A percentile compares a stretch with the other conserved stretches of the same genome.
Evolutionary conservation across 2,329 filamentous ascomycete genomes (phyloP).

Genomic region (Aspergillus quadricinctus): DNA sequence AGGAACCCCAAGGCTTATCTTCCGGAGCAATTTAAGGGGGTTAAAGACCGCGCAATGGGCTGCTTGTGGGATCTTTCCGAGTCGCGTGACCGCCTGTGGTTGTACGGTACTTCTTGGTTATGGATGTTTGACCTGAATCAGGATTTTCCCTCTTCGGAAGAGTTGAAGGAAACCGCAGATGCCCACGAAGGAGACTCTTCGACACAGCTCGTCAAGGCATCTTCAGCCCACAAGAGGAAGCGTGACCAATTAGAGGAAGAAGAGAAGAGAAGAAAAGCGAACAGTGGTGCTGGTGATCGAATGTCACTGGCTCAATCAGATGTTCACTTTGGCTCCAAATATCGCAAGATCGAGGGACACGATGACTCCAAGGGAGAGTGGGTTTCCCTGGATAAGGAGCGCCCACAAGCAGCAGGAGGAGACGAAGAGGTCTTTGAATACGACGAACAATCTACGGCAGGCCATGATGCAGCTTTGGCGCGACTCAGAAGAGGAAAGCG

Average conservation of each 20-base stretch:
- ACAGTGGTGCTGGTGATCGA: conserved; percentile 54
- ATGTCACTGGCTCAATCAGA: conserved; percentile 44
- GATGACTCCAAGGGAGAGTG: conserved; percentile 34
- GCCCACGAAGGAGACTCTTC: conserved; percentile 19
- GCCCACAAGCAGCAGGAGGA: conserved; percentile 20
- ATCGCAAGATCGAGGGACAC: conserved; percentile 44
- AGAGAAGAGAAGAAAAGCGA: conserved; percentile 41
- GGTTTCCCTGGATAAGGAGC: conserved; percentile 31
- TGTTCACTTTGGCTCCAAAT: conserved; percentile 43
- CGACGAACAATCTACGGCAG: conserved; percentile 27
- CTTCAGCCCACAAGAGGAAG: conserved; percentile 39
- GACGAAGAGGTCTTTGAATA: conserved; percentile 32
- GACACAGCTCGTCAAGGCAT: conserved; percentile 19
- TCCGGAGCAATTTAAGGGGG: conserved; percentile 67
- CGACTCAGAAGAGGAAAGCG: conserved; percentile 25
- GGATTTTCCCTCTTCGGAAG: conserved; percentile 54
- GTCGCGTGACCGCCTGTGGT: conserved; percentile 65
- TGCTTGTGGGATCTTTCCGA: conserved; percentile 71
- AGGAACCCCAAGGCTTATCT: conserved; percentile 73
- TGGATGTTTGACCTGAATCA: conserved; percentile 85
- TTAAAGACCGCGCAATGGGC: conserved; percentile 77
- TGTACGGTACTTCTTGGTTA: conserved; percentile 81
- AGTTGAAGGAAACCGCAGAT: conserved; percentile 18
- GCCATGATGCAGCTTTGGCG: conserved; percentile 29
- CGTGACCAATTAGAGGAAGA: conserved; percentile 32